Evolutionary conservation across 31 red algal genomes (phyloP).

Genomic region (Asparagopsis taxiformis): DNA sequence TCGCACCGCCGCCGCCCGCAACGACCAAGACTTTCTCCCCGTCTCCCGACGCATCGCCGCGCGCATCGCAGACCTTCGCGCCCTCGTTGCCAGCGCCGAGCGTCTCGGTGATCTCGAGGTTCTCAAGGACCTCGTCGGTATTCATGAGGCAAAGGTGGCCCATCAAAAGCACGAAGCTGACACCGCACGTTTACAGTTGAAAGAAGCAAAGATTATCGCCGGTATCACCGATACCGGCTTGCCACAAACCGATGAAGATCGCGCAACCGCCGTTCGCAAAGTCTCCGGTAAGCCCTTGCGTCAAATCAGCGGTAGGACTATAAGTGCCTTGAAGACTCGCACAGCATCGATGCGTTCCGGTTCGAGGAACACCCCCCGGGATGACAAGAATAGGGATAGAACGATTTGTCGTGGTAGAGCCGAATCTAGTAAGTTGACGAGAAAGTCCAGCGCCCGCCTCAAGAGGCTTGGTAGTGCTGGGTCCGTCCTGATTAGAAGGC

Average conservation of each 20-base stretch:
- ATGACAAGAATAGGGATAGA: neutral
- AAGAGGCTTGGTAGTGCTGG: conserved; percentile 40
- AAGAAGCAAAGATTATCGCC: conserved; percentile 42
- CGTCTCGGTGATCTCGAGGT: conserved; percentile 21
- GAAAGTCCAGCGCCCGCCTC: conserved; percentile 30
- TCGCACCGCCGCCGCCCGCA: no score
- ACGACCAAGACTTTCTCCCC: conserved; percentile 24
- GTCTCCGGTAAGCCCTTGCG: conserved; percentile 4
- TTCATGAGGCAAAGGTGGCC: conserved; percentile 16
- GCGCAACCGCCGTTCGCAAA: conserved; percentile 2
- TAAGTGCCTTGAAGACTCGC: conserved; percentile 24
- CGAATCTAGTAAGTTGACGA: neutral
- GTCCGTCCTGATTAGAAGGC: conserved; percentile 32
- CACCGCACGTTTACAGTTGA: conserved; percentile 23
- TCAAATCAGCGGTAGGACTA: conserved; percentile 24
- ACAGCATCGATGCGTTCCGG: conserved; percentile 25
- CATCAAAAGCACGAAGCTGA: conserved; percentile 9
- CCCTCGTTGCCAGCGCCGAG: conserved; percentile 8
- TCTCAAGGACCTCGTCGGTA: conserved; percentile 41
- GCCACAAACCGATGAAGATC: conserved; percentile 9
- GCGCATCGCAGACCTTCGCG: conserved; percentile 12
- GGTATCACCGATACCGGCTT: conserved; percentile 11
- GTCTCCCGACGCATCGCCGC: conserved; percentile 20
- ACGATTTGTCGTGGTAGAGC: conserved; percentile 5
- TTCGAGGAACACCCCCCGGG: neutral